Conservation (phyloP, 2,329 filamentous ascomycete species). For the Pseudogymnoascus sp. region DNA sequence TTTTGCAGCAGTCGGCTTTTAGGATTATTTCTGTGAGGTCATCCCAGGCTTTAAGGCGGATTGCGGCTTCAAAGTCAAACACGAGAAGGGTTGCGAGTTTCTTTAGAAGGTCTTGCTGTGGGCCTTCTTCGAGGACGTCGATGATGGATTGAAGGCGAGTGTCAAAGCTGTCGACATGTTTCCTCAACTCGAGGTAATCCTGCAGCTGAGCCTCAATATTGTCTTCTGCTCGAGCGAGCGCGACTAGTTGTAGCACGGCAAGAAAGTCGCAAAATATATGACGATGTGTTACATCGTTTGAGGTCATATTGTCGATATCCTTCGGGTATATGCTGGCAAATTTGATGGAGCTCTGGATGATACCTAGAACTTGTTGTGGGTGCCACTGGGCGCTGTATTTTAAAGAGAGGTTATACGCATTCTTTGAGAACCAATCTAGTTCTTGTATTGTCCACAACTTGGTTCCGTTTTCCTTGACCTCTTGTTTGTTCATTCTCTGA, state of each 20-base stretch:
- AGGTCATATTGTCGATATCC: constrained; percentile 34
- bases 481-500: constrained; percentile 34
- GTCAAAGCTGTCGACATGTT: constrained; percentile 54
- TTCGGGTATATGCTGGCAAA: constrained; percentile 45
- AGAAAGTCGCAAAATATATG: constrained; percentile 66
- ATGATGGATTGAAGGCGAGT: constrained; percentile 33
- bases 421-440: constrained; percentile 77
- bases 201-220: constrained; percentile 44
- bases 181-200: constrained; percentile 53
- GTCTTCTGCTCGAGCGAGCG: constrained; percentile 45
- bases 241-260: constrained; percentile 41
- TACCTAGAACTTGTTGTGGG: constrained; percentile 43
- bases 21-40: constrained; percentile 53
- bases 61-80: constrained; percentile 71
- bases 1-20: constrained; percentile 37
- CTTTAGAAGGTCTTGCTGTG: constrained; percentile 43
- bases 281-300: constrained; percentile 47
- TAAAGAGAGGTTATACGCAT: constrained; percentile 69
- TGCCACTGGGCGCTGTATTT: constrained; percentile 49
- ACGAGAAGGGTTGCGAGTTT: constrained; percentile 62
- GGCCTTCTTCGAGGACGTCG: constrained; percentile 34
- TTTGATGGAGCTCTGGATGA: constrained; percentile 46
- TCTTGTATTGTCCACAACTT: constrained; percentile 36
- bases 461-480: constrained; percentile 32
- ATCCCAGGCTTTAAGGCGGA: constrained; percentile 60